Base-by-base conservation (phyloP, 352 stramenopile species). In the Pythium grandisporangium region DNA sequence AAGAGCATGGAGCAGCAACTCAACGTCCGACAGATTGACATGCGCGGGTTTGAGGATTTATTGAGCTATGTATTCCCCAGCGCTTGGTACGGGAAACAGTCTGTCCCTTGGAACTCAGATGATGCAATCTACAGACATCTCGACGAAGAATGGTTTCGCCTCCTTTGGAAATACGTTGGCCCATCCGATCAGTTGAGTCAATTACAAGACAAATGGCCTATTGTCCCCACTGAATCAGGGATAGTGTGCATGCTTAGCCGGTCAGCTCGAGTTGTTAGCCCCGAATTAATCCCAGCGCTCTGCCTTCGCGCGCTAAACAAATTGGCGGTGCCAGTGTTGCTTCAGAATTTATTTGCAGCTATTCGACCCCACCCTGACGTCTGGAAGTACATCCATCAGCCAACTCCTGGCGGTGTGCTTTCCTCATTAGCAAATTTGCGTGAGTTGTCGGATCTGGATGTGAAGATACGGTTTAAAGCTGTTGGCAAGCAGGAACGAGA, bases 311-410 rank as follows among this genome's bases (percentile, higher is more conserved):
- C 48, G n/a, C 27, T 56, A 16, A 42, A 24, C 14, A 54, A 71
- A 19, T 34, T 87, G 22, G 48, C 58, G 39, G 60, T 84, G 12
- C 66, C 66, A 8, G 42, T 87, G 30, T 56, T 87, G 12, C 35
- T 84, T 13, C 64, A 65, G 21, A 68, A 71, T 7, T 38, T 84
- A 17, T 81, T 87, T 43, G 48, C 63, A 25, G 55, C 46, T 30
- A 66, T 78, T 36, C 65, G 78, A 29, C 70, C 70, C 2, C 55
- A 74, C 34, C 51, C 49, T 19, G 65, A 75, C 14, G 63, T 87
- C n/a, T 87, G 74, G 74, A 63, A 70, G 17, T 81, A 79, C 48
- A 72, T 87, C 32, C 69, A 87, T 33, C 71, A 87, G 36, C 71
- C 74, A 43, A 84, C 74, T 33, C 52, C 71, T 36, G 55, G 46